A percentile compares a stretch with the other conserved stretches of the same genome.
phyloP scores from a whole-genome alignment of 2,329 filamentous ascomycete genomes.

The Myrmaecium sp. region DNA sequence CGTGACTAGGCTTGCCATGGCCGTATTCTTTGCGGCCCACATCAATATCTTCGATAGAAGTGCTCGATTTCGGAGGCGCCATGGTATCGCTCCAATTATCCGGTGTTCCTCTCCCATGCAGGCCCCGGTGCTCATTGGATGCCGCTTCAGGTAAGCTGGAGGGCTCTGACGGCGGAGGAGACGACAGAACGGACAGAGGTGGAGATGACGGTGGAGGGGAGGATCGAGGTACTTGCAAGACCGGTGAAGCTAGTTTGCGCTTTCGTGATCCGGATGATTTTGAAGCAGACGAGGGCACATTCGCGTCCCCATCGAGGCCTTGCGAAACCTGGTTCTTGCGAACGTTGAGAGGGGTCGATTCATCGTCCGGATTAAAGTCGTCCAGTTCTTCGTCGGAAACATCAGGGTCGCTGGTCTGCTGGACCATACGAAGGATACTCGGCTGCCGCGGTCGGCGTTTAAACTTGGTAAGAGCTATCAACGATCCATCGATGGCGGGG shows the following conservation, averaged over 20 bases:
- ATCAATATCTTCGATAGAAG: constrained; percentile 7
- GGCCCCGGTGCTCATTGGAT: constrained; percentile 10
- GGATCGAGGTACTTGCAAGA: constrained; percentile 5
- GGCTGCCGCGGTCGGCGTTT: constrained; percentile 30
- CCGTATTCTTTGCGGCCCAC: not conserved
- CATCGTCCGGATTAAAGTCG: constrained; percentile 44
- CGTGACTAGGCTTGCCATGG: constrained; percentile 7
- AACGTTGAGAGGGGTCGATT: constrained; percentile 48
- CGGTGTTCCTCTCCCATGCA: constrained; percentile 9
- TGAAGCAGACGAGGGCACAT: constrained; percentile 14
- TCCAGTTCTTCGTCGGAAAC: constrained; percentile 28
- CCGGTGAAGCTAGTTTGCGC: constrained; percentile 15
- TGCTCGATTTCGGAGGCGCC: constrained; percentile 28
- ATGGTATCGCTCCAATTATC: constrained; percentile 23
- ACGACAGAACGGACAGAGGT: constrained; percentile 7
- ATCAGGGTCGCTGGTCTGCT: constrained; percentile 22
- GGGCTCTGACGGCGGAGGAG: constrained; percentile 5
- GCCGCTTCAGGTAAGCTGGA: constrained; percentile 17
- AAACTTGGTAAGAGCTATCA: constrained; percentile 34
- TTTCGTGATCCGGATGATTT: constrained; percentile 18
- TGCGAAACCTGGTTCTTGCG: constrained; percentile 8
- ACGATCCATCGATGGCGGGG: constrained; percentile 27
- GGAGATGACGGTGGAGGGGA: constrained; percentile 17
- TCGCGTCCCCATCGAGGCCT: constrained; percentile 13
- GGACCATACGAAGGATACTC: constrained; percentile 32